A percentile compares a stretch with the other conserved stretches of the same genome.
Conservation (phyloP, 805 yeast genomes). For the Clavispora santaluciae region DNA sequence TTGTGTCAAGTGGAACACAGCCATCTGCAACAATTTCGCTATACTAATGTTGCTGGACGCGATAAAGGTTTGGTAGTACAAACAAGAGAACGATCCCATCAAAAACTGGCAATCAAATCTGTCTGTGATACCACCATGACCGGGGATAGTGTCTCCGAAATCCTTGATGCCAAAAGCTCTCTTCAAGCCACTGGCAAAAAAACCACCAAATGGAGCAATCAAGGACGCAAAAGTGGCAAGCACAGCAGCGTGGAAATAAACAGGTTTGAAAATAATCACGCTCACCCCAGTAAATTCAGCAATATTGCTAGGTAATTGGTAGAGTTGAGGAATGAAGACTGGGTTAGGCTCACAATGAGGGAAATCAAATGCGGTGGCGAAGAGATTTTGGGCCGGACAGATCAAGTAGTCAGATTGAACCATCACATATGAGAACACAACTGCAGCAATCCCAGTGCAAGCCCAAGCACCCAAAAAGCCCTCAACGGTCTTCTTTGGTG, state of each 20-base stretch:
- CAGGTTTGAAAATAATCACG: constrained; percentile 67
- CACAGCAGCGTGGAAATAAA: constrained; percentile 81
- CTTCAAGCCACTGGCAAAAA: constrained; percentile 95
- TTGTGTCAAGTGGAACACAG: constrained; percentile 62
- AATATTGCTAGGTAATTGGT: constrained; percentile 66
- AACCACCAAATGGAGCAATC: constrained; percentile 98
- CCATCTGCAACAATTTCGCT: constrained; percentile 70
- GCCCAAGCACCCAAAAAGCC: constrained; percentile 98
- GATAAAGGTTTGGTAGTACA: constrained; percentile 90
- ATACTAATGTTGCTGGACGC: constrained; percentile 67
- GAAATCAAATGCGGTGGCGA: constrained; percentile 57
- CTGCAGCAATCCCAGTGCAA: constrained; percentile 75
- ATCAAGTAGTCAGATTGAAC: constrained; percentile 69
- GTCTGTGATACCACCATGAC: constrained; percentile 98
- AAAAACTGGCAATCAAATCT: constrained; percentile 96
- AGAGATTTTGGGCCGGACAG: constrained; percentile 75
- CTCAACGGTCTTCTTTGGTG: constrained; percentile 96
- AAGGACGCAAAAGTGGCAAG: constrained; percentile 93
- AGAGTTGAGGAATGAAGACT: constrained; percentile 78
- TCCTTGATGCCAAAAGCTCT: constrained; percentile 95
- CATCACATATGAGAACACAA: constrained; percentile 59
- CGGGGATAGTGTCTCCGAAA: constrained; percentile 97
- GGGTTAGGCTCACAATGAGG: constrained; percentile 81
- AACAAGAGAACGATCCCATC: constrained; percentile 93
- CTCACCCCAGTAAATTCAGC: constrained; percentile 44